Evolutionary conservation across 352 stramenopile species (phyloP), one percentile per base, ranked within the genome.

Genomic region (Phytopythium ostracodes): DNA sequence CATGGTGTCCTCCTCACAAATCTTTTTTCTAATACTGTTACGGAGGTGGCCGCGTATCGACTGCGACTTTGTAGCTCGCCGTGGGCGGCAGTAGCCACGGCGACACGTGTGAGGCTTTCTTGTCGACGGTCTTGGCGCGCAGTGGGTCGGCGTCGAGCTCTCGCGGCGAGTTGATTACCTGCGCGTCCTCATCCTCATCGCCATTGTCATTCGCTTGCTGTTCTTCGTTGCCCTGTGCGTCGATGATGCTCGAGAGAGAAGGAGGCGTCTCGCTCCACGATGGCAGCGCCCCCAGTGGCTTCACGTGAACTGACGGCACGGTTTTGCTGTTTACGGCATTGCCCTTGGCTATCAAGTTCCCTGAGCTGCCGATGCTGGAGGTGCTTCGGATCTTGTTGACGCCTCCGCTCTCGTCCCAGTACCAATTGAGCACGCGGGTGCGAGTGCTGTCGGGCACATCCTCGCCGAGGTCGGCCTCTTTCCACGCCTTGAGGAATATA

Each of bases 361-460:
- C 24, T 9, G 33, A 35, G 12, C 52, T 58, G 10, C 36, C 24
- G 10, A 58, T 33, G 33, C 33, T 58, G 14, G 33, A 46, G 17
- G n/a, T 46, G 11, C 20, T 44, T n/a, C 52, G 25, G 40, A 49
- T 65, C 11, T 65, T 46, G 10, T 54, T n/a, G 25, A 62, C n/a
- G 20, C 54, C 50, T n/a, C 58, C 53, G 15, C 59, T 29, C 24
- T 49, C 58, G 24, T 87, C 77, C 81, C 81, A 91, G 60, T 91
- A 91, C 81, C 81, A 91, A 22, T 63, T 57, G 5, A 79, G 44
- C 8, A 91, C 74, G 0, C 67, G 70, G 7, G 71, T 66, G 53
- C 79, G 76, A 2, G 72, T 81, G 56, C 66, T 73, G 1, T 72
- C 58, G 0, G 70, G 67, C 4, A 87, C 65, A 46, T 87, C 77